Evolutionary conservation across 73 alveolate species (phyloP).

Genomic region (Symbiodinium natans): DNA sequence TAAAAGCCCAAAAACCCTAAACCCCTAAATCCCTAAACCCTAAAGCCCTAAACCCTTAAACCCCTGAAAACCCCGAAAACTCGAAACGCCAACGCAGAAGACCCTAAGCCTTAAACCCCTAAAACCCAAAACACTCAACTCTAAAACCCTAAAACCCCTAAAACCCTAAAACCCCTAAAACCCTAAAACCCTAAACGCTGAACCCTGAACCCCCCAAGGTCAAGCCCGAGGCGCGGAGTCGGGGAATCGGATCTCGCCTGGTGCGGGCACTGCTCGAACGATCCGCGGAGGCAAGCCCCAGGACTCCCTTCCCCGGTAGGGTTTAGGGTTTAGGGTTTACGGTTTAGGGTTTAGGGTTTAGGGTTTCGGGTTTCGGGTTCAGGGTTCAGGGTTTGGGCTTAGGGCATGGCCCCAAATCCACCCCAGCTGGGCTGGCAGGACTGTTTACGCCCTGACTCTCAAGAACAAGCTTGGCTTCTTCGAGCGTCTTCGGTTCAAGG

Average conservation of each 20-base stretch:
- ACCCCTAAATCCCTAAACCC: too few species aligned
- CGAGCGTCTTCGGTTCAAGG: constrained; percentile 52
- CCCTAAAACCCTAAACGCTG: too few species aligned
- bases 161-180: too few species aligned
- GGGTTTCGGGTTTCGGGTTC: not conserved
- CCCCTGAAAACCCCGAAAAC: too few species aligned
- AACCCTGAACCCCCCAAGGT: constrained; percentile 21
- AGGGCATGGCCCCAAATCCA: not conserved
- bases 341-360: not conserved
- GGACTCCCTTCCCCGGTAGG: too few species aligned
- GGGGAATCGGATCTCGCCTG: not conserved
- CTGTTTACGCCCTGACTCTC: constrained; percentile 64
- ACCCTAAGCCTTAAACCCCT: too few species aligned
- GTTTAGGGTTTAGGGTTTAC: not conserved
- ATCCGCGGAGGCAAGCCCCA: not conserved
- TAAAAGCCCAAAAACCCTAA: too few species aligned
- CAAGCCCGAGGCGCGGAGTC: constrained; percentile 9
- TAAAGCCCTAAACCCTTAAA: too few species aligned
- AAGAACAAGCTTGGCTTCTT: constrained; percentile 56
- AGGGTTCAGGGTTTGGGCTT: not conserved
- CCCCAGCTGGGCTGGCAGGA: not conserved
- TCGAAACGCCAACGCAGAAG: too few species aligned
- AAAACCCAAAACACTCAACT: too few species aligned
- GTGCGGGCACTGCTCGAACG: not conserved
- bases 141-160: too few species aligned